These are phyloP conservation scores for Trebouxia sp. DNA, from an alignment of 139 green algal species.

Conservation along the genomic window DNA sequence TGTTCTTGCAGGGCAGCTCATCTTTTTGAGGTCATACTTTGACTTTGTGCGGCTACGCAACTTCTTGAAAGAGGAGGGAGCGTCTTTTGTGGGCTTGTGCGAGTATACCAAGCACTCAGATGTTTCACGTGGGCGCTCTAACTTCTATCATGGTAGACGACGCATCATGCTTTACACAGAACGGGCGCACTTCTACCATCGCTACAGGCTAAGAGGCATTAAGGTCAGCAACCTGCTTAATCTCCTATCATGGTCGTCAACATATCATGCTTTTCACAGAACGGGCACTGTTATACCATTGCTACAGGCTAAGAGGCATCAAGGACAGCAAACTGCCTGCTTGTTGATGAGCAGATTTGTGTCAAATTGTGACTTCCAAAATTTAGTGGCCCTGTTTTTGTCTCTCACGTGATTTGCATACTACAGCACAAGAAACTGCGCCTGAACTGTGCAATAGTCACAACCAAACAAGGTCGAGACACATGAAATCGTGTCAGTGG, in stretches of 20 bases:
- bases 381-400: too few relatives aligned
- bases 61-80: conserved; percentile 53
- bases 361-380: too few relatives aligned
- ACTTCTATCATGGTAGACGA: conserved; percentile 76
- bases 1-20: conserved; percentile 50
- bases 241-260: background rate
- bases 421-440: too few relatives aligned
- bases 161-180: conserved; percentile 94
- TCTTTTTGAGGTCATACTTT: conserved; percentile 95
- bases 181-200: conserved; percentile 93
- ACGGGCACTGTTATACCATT: conserved; percentile 93
- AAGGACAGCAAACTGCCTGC: conserved; percentile 44
- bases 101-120: conserved; percentile 84
- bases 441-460: too few relatives aligned
- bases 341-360: too few relatives aligned
- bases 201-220: conserved; percentile 74
- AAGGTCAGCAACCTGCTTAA: conserved; percentile 47
- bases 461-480: too few relatives aligned
- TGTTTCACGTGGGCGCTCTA: conserved; percentile 60
- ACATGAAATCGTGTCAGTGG: too few relatives aligned
- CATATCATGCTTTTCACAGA: conserved; percentile 74
- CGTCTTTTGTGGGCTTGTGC: conserved; percentile 64
- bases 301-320: conserved; percentile 73
- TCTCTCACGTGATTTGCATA: too few relatives aligned
- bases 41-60: conserved; percentile 90